phyloP scores from a whole-genome alignment of 345 rosid species.

The Raphanus sativus region DNA sequence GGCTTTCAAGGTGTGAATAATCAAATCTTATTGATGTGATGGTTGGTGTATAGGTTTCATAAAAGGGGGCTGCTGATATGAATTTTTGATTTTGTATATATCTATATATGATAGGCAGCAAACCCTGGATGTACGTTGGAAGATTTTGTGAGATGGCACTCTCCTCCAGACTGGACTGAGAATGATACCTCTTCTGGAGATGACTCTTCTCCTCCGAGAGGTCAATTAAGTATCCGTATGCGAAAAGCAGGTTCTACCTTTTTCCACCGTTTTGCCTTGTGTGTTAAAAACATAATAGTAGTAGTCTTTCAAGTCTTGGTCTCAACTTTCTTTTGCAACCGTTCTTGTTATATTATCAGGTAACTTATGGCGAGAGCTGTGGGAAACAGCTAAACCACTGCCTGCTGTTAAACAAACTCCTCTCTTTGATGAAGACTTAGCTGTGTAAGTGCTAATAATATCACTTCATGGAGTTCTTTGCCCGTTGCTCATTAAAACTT shows the following conservation, averaged over 20 bases:
- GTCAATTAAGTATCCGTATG: constrained; percentile 92
- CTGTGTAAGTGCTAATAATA: constrained; percentile 60
- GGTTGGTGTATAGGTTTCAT: background rate
- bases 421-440: constrained; percentile 88
- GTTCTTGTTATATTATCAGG: constrained; percentile 43
- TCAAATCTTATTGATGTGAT: background rate
- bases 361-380: constrained; percentile 92
- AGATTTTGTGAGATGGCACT: constrained; percentile 99
- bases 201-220: constrained; percentile 52
- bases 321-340: constrained; percentile 2
- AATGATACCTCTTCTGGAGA: constrained; percentile 52
- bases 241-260: constrained; percentile 77
- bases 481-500: constrained; percentile 6
- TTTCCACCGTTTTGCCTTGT: background rate
- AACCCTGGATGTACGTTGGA: constrained; percentile 97
- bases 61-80: background rate
- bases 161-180: constrained; percentile 98
- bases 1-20: constrained; percentile 79
- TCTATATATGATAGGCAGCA: constrained; percentile 62
- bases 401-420: constrained; percentile 94
- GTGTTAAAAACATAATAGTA: background rate
- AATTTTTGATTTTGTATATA: background rate
- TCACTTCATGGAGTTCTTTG: background rate
- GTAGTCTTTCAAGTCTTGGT: background rate
- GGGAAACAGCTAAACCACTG: constrained; percentile 86